Evolutionary conservation across 108 stramenopile genomes (phyloP).

Genomic region (Fragilariopsis cylindrus): DNA sequence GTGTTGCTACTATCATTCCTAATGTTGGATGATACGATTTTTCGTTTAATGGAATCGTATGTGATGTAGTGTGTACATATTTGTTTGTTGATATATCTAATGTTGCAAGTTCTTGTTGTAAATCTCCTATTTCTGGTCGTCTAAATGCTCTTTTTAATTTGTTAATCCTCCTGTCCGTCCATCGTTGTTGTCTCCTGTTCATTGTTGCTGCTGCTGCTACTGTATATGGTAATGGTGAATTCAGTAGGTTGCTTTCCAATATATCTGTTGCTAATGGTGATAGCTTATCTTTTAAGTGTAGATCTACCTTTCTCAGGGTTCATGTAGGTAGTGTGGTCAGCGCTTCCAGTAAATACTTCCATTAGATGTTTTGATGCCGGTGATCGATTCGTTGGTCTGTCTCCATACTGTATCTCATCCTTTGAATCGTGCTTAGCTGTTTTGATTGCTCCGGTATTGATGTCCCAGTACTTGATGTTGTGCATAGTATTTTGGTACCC

Average conservation of each 20-base stretch:
- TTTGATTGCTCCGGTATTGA: not conserved
- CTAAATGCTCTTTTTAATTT: too few species aligned
- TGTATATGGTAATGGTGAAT: not conserved
- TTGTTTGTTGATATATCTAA: too few species aligned
- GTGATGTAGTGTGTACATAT: too few species aligned
- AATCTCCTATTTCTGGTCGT: too few species aligned
- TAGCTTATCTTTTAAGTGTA: not conserved
- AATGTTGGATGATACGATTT: not conserved
- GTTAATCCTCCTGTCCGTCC: too few species aligned
- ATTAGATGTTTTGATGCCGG: constrained; percentile 18
- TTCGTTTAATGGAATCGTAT: not conserved
- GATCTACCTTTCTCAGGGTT: not conserved
- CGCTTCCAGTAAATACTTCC: not conserved
- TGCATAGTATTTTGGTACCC: constrained; percentile 7
- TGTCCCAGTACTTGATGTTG: constrained; percentile 14
- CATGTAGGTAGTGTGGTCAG: not conserved
- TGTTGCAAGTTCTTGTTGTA: too few species aligned
- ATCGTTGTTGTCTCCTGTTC: not conserved
- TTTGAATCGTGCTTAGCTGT: not conserved
- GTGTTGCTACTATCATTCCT: not conserved
- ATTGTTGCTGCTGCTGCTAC: not conserved
- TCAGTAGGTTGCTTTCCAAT: not conserved
- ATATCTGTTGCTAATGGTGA: not conserved
- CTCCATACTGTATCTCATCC: constrained; percentile 18
- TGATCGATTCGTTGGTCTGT: not conserved